Evolutionary conservation across 164 flowering plant species (phyloP), one percentile per base, ranked within the genome.

Genomic region (Euptelea pleiosperma): DNA sequence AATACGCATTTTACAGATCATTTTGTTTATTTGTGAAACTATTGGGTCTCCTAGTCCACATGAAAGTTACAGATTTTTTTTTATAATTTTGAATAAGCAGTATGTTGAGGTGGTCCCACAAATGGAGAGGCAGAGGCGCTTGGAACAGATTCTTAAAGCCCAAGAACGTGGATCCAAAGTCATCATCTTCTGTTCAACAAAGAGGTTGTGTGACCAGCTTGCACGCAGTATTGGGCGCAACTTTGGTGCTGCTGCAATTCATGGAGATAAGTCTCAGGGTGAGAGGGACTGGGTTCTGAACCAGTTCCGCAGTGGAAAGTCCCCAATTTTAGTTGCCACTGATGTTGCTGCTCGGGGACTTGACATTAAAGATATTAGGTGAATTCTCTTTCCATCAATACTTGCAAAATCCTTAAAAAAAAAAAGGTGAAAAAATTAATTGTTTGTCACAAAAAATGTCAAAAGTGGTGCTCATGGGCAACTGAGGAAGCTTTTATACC

Each of bases 291-390:
- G 80, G 83, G 93, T 87, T 61, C 61, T 89, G 57, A 84, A 79
- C 66, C 86, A 89, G 70, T 89, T 89, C 57, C 84, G 93, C 1
- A 64, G 65, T 61, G 96, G 96, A 44, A 84, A 76, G 65, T 73
- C 79, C 7, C 89, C 91, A 4, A 72, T 89, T 33, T 72, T 91
- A 57, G 90, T 89, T 67, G 98, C 98, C 21, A 91, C 98, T 50
- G 96, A 91, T 69, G 98, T 91, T 69, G 98, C 98, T 62, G 98
- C 98, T 30, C 77, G 98, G 21, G 98, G 98, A 8, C 86, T 91
- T 59, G 96, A 86, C 57, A 79, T 89, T 48, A 84, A 85, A 66
- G 93, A 89, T 53, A 84, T 89, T 65, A 89, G 96, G 93, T 82
- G 21, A 30, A 60, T 24, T 57, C 6, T 64, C 30, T 35, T 39